A percentile compares a stretch with the other conserved stretches of the same genome.
phyloP scores from a whole-genome alignment of 2,329 filamentous ascomycete genomes.

The Colletotrichum limetticola region DNA sequence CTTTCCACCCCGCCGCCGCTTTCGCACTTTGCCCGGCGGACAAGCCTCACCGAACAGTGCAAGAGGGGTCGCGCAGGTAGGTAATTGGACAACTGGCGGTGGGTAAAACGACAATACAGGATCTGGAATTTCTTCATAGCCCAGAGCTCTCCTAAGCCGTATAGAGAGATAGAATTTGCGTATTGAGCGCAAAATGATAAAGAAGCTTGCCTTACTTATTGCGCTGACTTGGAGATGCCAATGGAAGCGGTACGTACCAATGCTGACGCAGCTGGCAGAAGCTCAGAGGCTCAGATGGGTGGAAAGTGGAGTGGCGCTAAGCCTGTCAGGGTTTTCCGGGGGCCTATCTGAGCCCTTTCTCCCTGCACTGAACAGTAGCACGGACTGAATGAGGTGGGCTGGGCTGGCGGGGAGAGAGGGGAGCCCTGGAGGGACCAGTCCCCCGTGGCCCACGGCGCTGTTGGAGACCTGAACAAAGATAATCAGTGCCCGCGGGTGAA shows the following conservation, averaged over 20 bases:
- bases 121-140: neutral
- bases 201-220: neutral
- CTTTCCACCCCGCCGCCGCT: neutral
- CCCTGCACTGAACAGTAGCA: neutral
- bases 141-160: neutral
- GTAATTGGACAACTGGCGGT: neutral
- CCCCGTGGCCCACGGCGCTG: neutral
- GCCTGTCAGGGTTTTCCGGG: neutral
- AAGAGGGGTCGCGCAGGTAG: neutral
- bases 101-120: neutral
- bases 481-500: neutral
- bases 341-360: neutral
- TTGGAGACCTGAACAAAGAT: neutral
- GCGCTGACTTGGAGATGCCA: no score
- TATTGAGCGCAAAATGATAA: constrained; percentile 13
- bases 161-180: neutral
- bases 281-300: neutral
- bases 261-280: neutral
- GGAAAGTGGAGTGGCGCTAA: neutral
- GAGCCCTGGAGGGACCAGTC: neutral
- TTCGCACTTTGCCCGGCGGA: neutral
- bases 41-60: neutral
- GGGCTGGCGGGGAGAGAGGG: neutral
- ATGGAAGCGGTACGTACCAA: constrained; percentile 13
- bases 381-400: neutral